Evolutionary conservation across 257 asterid species (phyloP), one percentile per base, ranked within the genome.

Genomic region (Solanum acaule): DNA sequence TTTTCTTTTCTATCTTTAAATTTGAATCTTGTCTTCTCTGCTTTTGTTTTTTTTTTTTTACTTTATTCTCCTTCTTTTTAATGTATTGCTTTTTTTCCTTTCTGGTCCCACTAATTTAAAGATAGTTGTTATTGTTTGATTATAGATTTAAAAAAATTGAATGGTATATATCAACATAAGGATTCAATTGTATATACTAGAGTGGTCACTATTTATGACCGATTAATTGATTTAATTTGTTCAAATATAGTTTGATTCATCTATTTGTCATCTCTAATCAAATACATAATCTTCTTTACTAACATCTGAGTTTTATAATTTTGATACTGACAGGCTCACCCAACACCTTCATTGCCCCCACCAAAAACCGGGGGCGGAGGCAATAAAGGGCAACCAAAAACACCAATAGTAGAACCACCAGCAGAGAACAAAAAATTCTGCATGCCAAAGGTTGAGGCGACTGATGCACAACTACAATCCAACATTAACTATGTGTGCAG

Each of bases 401-500:
- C 67, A 10, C 88, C 87, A 84, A 34, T 68, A 56, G 76, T 27
- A 10, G 31, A 4, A 68, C 75, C 35, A 35, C 82, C 88, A 29
- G 31, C 22, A 22, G 18, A 68, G n/a, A 38, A 49, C 42, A 42
- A 23, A 22, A 35, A 35, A 6, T 70, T 42, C 83, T 88, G 89
- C 70, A 29, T 67, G 82, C 84, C 89, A 27, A 88, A 34, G 35
- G 73, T 40, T 8, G 87, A 2, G 7, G 87, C 85, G 0, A 40
- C 89, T 7, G 71, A 82, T n/a, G 87, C 83, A 2, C 87, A 82
- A 37, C 35, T 88, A 27, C 89, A 82, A 37, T 63, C 87, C 42
- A 88, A 88, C 63, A 52, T 88, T 1, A 85, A 88, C 42, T 81
- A 88, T 33, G 89, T 85, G 42, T 82, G 89, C 68, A 75, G 87